Evolutionary conservation across 495 filamentous ascomycete species (phyloP), one percentile per base, ranked within the genome.

Genomic region (Aspergillus homomorphus): DNA sequence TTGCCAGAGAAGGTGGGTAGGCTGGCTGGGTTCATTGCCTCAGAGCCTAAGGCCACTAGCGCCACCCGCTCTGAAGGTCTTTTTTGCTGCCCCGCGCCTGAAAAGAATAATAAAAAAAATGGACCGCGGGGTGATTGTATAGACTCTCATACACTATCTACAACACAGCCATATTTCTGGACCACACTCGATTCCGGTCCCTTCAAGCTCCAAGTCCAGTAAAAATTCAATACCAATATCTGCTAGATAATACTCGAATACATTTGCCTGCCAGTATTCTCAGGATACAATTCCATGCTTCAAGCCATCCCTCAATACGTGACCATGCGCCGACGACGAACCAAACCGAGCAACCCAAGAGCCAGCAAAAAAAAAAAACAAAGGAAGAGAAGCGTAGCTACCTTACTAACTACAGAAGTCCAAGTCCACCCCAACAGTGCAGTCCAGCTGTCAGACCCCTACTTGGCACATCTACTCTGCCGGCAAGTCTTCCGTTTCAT

Each of bases 401-500:
- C 3, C 22, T 28, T 41, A 56, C 33, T 38, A 60, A 55, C 60
- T 45, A 58, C 48, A 28, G 50, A 4, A 51, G 48, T 41, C 43
- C 26, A 38, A 59, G 22, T 6, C 45, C 20, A 42, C 45, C 24
- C 19, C 49, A 18, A 33, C 7, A 43, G 22, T 56, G 48, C 45
- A 53, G 26, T 6, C 38, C 23, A 53, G 15, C 18, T 26, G 9
- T 19, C 14, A 38, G 14, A 28, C 16, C 20, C 41, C 56, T 23
- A 57, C 55, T 45, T 44, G 22, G 59, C 58, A 58, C 57, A 54
- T 61, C 61, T 53, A 12, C 30, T 8, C 2, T 57, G 52, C 21
- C 56, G 62, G 28, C 57, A 54, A 10, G 57, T 56, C 46, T 59
- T 62, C 30, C 64, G 59, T 50, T 59, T 67, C 57, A 73, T 49